Evolutionary conservation across 768 basidiomycete species (phyloP).

Genomic region (Suillus lakei): DNA sequence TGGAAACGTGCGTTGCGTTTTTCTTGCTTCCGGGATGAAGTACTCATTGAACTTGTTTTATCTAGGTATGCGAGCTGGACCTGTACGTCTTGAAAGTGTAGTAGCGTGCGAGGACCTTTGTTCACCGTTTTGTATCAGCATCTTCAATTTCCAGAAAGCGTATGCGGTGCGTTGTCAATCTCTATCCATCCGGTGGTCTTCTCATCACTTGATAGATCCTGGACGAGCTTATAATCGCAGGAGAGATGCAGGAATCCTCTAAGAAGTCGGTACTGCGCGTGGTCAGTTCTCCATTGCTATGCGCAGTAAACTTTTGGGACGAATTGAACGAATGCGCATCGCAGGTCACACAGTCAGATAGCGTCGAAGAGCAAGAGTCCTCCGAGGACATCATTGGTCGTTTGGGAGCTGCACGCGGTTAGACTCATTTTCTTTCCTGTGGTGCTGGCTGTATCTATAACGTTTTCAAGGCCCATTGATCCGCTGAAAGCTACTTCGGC

Average conservation of each 20-base stretch:
- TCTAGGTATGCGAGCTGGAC: conserved; percentile 88
- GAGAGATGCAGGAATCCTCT: conserved; percentile 93
- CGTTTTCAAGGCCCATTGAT: conserved; percentile 33
- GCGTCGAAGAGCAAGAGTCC: conserved; percentile 84
- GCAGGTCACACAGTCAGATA: conserved; percentile 86
- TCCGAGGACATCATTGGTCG: conserved; percentile 82
- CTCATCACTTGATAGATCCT: conserved; percentile 58
- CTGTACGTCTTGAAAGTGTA: conserved; percentile 55
- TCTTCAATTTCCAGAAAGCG: conserved; percentile 98
- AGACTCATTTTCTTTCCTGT: conserved; percentile 35
- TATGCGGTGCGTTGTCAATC: conserved; percentile 63
- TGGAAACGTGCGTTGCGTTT: conserved; percentile 43
- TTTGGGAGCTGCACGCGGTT: conserved; percentile 70
- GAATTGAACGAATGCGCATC: neutral
- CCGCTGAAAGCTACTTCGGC: conserved; percentile 22
- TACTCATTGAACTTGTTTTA: conserved; percentile 1
- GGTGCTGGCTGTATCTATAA: conserved; percentile 16
- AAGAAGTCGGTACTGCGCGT: conserved; percentile 71
- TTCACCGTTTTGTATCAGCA: conserved; percentile 49
- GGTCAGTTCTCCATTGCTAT: conserved; percentile 36
- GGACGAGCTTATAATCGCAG: conserved; percentile 92
- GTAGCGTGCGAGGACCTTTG: neutral
- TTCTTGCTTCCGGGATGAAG: neutral
- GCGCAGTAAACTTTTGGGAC: neutral
- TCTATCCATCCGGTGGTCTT: conserved; percentile 2